Conservation (phyloP, 129 eudicot genomes). For the Ambrosia trifida region DNA sequence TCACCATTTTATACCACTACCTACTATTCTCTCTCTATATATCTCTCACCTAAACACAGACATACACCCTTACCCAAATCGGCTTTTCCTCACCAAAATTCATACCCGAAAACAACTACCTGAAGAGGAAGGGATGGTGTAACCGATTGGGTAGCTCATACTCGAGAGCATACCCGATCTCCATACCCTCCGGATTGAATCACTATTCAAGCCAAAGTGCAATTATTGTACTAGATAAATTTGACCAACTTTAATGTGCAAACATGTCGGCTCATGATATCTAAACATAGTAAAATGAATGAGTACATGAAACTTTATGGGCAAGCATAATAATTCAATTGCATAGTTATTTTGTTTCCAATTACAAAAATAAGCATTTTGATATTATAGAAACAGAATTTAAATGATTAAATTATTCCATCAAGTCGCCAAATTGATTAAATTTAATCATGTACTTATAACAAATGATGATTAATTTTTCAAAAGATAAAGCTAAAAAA, state of each 20-base stretch:
- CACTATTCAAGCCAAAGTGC: not conserved
- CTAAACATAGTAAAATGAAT: not conserved
- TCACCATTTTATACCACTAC: too few species aligned
- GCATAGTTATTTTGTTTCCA: not conserved
- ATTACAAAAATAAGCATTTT: not conserved
- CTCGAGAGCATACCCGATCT: too few species aligned
- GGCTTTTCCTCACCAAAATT: too few species aligned
- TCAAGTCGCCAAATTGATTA: not conserved
- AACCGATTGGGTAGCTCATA: too few species aligned
- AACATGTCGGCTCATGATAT: slow-evolving; percentile 6
- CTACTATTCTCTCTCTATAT: too few species aligned
- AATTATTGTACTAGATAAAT: not conserved
- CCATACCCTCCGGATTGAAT: not conserved
- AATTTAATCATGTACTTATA: too few species aligned
- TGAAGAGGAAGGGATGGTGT: too few species aligned
- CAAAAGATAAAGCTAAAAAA: too few species aligned
- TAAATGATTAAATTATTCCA: not conserved
- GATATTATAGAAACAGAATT: not conserved
- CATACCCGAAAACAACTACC: too few species aligned
- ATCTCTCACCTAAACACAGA: too few species aligned
- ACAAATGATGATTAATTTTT: too few species aligned
- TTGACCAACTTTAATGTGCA: not conserved
- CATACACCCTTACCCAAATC: too few species aligned
- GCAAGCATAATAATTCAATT: not conserved
- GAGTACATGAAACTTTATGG: not conserved